Conservation (phyloP, 306 rosid species). For the Datisca glomerata region DNA sequence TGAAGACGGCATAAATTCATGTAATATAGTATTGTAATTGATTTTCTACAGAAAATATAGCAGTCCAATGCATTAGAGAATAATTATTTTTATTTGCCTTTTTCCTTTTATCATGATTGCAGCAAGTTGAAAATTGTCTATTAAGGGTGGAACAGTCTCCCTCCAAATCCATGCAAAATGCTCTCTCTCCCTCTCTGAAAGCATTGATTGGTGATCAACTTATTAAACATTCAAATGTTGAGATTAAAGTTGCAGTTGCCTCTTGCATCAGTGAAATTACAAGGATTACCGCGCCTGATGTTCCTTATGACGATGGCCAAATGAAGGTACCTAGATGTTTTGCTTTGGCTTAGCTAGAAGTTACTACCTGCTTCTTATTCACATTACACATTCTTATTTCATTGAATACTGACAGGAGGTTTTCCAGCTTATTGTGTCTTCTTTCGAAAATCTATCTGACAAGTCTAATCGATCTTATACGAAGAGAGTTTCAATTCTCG, state of each 20-base stretch:
- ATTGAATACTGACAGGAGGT: slow-evolving; percentile 39
- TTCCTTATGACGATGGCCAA: slow-evolving; percentile 83
- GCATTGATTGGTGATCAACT: slow-evolving; percentile 54
- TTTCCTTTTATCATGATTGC: too few species aligned
- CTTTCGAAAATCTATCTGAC: slow-evolving; percentile 74
- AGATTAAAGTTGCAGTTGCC: slow-evolving; percentile 82
- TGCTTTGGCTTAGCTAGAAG: slow-evolving; percentile 1
- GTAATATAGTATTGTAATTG: too few species aligned
- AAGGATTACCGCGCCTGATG: slow-evolving; percentile 93
- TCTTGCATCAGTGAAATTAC: slow-evolving; percentile 89
- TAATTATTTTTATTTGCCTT: too few species aligned
- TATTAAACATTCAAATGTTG: slow-evolving; percentile 51
- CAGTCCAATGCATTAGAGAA: too few species aligned
- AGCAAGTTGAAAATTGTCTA: slow-evolving; percentile 53
- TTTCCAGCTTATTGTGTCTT: slow-evolving; percentile 74
- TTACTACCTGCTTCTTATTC: too few species aligned
- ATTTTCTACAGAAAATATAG: too few species aligned
- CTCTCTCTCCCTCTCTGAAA: slow-evolving; percentile 60
- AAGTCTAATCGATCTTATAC: slow-evolving; percentile 46
- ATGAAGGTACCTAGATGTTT: slow-evolving; percentile 55
- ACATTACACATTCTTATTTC: not conserved
- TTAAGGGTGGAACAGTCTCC: slow-evolving; percentile 87
- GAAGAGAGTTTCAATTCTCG: slow-evolving; percentile 67
- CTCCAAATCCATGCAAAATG: slow-evolving; percentile 45
- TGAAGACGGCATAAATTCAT: too few species aligned